These are phyloP conservation scores for Pyrus hybrid DNA, from an alignment of 331 rosid species.

Conservation along the genomic window DNA sequence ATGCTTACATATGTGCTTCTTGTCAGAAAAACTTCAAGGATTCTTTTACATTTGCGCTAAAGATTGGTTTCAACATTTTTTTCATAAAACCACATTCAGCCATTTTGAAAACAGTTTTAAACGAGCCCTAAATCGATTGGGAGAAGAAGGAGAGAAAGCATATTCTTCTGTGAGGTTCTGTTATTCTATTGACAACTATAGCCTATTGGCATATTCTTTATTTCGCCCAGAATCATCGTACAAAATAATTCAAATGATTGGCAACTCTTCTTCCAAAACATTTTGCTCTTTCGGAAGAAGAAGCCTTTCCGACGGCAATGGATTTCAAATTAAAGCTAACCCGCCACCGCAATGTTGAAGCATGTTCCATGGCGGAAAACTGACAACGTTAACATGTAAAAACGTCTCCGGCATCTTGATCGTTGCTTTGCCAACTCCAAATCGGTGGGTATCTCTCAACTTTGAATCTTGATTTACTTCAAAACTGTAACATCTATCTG, in stretches of 20 bases:
- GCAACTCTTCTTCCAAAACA: not conserved
- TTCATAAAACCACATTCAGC: rapidly evolving
- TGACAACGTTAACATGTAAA: not conserved
- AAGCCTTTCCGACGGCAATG: not conserved
- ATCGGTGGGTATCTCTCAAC: not conserved
- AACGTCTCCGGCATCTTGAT: not conserved
- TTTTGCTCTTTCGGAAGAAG: not conserved
- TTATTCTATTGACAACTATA: not conserved
- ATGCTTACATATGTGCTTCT: too few relatives aligned
- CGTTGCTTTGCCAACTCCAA: not conserved
- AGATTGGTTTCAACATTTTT: too few relatives aligned
- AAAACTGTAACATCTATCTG: too few relatives aligned
- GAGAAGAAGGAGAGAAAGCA: not conserved
- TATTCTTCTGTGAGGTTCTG: not conserved
- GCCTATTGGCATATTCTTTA: not conserved
- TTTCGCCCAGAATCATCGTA: not conserved
- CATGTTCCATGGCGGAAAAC: not conserved
- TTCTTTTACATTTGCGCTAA: too few relatives aligned
- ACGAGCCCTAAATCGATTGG: too few relatives aligned
- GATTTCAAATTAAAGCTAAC: not conserved
- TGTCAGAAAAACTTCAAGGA: too few relatives aligned
- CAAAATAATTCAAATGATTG: not conserved
- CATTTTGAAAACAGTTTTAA: too few relatives aligned
- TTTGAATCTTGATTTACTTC: not conserved
- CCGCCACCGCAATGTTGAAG: not conserved